Evolutionary conservation across 1,284 basidiomycete genomes (phyloP).

Genomic region (Coriolopsis trogii): DNA sequence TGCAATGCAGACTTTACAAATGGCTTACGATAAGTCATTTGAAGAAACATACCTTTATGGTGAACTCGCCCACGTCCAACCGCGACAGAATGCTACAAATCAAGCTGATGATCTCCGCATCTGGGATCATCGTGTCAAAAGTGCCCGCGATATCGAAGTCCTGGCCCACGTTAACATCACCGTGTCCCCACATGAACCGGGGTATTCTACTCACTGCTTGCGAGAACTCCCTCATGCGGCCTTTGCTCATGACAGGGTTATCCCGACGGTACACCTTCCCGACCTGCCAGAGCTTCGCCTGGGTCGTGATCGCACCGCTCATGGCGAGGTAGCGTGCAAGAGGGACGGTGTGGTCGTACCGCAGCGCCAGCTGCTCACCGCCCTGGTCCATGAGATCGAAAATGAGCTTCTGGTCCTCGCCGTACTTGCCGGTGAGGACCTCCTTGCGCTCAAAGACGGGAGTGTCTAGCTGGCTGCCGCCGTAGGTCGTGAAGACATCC

Average conservation of each 20-base stretch:
- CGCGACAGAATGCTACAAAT: slow-evolving; percentile 82
- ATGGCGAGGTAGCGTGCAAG: slow-evolving; percentile 96
- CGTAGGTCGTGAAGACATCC: slow-evolving; percentile 87
- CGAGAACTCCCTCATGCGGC: slow-evolving; percentile 97
- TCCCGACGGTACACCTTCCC: slow-evolving; percentile 98
- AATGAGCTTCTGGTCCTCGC: slow-evolving; percentile 97
- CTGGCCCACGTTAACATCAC: slow-evolving; percentile 45
- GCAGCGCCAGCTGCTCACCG: slow-evolving; percentile 93
- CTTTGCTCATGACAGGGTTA: slow-evolving; percentile 97
- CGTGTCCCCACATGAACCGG: neutral
- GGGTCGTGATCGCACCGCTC: slow-evolving; percentile 76
- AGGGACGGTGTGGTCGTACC: slow-evolving; percentile 98
- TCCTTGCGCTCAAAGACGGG: slow-evolving; percentile 99
- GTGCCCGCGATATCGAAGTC: slow-evolving; percentile 96
- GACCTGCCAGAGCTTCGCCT: slow-evolving; percentile 93
- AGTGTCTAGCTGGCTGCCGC: slow-evolving; percentile 93
- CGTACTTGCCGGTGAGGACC: slow-evolving; percentile 94
- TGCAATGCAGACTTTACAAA: no score
- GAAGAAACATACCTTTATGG: slow-evolving; percentile 75
- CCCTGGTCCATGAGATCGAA: slow-evolving; percentile 99
- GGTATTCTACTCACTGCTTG: slow-evolving; percentile 76
- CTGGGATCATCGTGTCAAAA: slow-evolving; percentile 97
- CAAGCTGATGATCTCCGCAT: slow-evolving; percentile 89
- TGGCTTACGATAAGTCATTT: neutral
- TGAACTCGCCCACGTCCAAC: slow-evolving; percentile 92